Percentiles rank a stretch among this genome's conserved stretches.
phyloP scores from a whole-genome alignment of 139 green algal species.

The Mychonastes homosphaera region DNA sequence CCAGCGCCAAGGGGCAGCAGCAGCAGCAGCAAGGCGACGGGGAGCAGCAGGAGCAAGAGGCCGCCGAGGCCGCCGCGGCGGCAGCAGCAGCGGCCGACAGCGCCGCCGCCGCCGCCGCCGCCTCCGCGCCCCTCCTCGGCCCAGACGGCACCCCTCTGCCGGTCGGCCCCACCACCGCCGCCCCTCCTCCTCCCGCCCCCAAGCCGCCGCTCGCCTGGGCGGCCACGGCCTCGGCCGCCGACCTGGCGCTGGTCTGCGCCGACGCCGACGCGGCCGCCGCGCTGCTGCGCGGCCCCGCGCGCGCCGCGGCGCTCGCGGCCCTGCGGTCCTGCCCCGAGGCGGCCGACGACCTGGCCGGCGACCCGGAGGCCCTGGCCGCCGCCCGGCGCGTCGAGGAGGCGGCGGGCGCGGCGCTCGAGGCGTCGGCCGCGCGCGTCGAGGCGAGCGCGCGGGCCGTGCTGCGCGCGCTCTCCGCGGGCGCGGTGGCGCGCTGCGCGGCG shows the following conservation, averaged over 20 bases:
- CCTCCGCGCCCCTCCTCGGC: background rate
- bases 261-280: background rate
- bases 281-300: background rate
- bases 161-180: background rate
- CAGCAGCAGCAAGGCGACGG: background rate
- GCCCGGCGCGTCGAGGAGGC: background rate
- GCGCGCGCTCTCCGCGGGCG: slow-evolving; percentile 10
- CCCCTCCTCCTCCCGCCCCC: background rate
- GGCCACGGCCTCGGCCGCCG: background rate
- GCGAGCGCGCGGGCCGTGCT: slow-evolving; percentile 18
- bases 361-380: slow-evolving; percentile 9
- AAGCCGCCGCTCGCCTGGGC: slow-evolving; percentile 1
- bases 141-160: background rate
- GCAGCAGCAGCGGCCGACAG: background rate
- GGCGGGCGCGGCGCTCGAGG: background rate
- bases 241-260: slow-evolving; percentile 9
- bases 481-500: slow-evolving; percentile 32
- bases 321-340: background rate
- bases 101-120: background rate
- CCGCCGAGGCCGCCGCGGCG: background rate
- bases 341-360: slow-evolving; percentile 4
- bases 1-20: slow-evolving; percentile 15
- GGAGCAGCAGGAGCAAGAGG: background rate
- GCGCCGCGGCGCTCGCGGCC: background rate
- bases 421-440: too few relatives aligned